Percentiles rank a stretch among this genome's conserved stretches.
phyloP scores from a whole-genome alignment of 169 alveolate genomes.

The Cytauxzoon felis region DNA sequence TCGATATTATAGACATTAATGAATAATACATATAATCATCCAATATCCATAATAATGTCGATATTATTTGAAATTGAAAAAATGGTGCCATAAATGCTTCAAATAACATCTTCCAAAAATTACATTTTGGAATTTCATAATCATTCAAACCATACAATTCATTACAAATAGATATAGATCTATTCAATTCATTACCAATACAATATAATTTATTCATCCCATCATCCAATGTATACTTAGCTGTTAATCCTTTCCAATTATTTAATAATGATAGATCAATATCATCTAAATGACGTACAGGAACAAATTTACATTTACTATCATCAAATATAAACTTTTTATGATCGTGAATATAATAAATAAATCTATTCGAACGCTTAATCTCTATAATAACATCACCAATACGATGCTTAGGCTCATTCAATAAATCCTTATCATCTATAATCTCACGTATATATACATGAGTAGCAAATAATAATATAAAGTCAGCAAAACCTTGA shows the following conservation, averaged over 20 bases:
- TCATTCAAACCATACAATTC: constrained; percentile 85
- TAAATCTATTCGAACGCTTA: constrained; percentile 39
- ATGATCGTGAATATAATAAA: constrained; percentile 58
- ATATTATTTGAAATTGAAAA: constrained; percentile 92
- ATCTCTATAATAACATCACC: constrained; percentile 35
- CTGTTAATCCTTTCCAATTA: constrained; percentile 65
- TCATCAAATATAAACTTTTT: constrained; percentile 62
- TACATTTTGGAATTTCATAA: constrained; percentile 89
- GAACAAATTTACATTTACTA: constrained; percentile 41
- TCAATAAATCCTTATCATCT: not conserved
- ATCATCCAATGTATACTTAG: constrained; percentile 2
- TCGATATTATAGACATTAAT: constrained; percentile 83
- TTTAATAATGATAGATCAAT: constrained; percentile 34
- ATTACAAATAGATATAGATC: constrained; percentile 52
- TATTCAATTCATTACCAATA: constrained; percentile 33
- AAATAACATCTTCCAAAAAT: constrained; percentile 84
- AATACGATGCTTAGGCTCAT: not conserved
- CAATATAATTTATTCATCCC: too few species aligned
- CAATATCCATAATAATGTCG: constrained; percentile 91
- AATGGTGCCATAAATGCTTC: constrained; percentile 95
- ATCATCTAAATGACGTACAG: constrained; percentile 69
- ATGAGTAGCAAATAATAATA: constrained; percentile 34
- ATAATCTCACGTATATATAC: constrained; percentile 18
- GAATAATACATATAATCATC: constrained; percentile 95
- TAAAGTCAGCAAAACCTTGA: constrained; percentile 12